A percentile compares a stretch with the other conserved stretches of the same genome.
Conservation (phyloP, 2,329 filamentous ascomycete species). For the Aspergillus sp. region DNA sequence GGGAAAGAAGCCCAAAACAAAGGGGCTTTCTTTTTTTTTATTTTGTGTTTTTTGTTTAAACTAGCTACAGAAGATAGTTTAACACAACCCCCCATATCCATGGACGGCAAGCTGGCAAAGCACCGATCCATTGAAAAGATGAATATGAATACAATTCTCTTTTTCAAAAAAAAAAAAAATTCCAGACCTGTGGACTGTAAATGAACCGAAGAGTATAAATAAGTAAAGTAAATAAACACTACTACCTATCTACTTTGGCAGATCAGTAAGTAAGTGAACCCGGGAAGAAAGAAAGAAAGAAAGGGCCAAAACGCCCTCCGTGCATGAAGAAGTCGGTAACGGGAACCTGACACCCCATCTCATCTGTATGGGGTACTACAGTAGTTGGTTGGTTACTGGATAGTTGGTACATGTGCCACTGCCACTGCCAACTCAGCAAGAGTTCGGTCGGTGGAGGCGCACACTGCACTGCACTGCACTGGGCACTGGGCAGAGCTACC, state of each 20-base stretch:
- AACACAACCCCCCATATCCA: background rate
- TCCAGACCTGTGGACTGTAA: too few species aligned
- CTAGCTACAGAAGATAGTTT: background rate
- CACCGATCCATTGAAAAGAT: slow-evolving; percentile 13
- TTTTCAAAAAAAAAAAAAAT: background rate
- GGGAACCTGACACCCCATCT: slow-evolving; percentile 3
- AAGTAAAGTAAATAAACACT: too few species aligned
- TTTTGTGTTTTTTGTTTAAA: background rate
- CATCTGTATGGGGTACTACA: background rate
- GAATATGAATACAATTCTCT: slow-evolving; percentile 5
- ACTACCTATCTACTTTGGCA: too few species aligned
- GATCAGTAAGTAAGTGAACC: too few species aligned
- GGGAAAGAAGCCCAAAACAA: background rate
- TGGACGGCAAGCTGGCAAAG: slow-evolving; percentile 4
- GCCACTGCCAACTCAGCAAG: slow-evolving; percentile 4
- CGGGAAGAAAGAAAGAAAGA: too few species aligned
- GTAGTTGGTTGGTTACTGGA: too few species aligned
- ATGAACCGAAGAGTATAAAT: too few species aligned
- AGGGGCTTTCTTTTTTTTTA: too few species aligned
- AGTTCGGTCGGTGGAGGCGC: background rate
- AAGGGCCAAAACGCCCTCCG: too few species aligned
- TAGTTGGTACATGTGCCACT: background rate
- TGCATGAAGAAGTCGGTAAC: background rate
- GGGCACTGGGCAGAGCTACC: background rate
- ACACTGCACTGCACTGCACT: background rate